These are phyloP conservation scores for Lactifluus hygrophoroides DNA, from an alignment of 768 basidiomycete species.

Conservation along the genomic window DNA sequence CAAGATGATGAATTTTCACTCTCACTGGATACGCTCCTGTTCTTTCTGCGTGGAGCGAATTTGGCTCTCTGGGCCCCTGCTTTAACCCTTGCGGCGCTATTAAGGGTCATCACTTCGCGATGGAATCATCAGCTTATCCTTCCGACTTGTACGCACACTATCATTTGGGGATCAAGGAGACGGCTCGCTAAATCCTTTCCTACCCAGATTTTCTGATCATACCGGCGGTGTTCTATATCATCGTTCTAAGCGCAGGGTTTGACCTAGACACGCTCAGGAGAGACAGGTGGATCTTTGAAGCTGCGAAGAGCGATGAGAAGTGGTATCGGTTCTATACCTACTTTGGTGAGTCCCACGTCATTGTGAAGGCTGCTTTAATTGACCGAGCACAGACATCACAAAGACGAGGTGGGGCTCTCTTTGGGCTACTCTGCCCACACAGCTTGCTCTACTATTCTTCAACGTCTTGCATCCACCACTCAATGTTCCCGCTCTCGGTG, in stretches of 20 bases:
- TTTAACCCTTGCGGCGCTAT: constrained; percentile 59
- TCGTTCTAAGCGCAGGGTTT: constrained; percentile 55
- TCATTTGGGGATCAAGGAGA: neutral
- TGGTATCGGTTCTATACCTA: constrained; percentile 89
- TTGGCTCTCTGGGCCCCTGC: constrained; percentile 76
- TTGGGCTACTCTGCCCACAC: constrained; percentile 83
- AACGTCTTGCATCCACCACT: constrained; percentile 79
- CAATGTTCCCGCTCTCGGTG: constrained; percentile 84
- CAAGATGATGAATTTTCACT: constrained; percentile 70
- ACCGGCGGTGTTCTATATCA: constrained; percentile 74
- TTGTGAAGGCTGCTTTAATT: neutral
- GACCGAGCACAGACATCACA: constrained; percentile 41
- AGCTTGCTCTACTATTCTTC: constrained; percentile 87
- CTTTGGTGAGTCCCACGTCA: constrained; percentile 43
- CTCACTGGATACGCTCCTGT: constrained; percentile 54
- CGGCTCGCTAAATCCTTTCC: neutral
- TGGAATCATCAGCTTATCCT: constrained; percentile 88
- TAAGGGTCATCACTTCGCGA: constrained; percentile 72
- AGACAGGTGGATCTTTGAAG: constrained; percentile 83
- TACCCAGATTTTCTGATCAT: constrained; percentile 70
- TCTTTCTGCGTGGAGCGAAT: constrained; percentile 56
- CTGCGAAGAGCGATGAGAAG: constrained; percentile 36
- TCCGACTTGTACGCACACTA: constrained; percentile 59
- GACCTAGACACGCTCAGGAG: constrained; percentile 51
- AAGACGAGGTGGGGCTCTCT: constrained; percentile 57